Evolutionary conservation across 202 grass and related monocot species (phyloP).

Genomic region (Hordeum pubiflorum): DNA sequence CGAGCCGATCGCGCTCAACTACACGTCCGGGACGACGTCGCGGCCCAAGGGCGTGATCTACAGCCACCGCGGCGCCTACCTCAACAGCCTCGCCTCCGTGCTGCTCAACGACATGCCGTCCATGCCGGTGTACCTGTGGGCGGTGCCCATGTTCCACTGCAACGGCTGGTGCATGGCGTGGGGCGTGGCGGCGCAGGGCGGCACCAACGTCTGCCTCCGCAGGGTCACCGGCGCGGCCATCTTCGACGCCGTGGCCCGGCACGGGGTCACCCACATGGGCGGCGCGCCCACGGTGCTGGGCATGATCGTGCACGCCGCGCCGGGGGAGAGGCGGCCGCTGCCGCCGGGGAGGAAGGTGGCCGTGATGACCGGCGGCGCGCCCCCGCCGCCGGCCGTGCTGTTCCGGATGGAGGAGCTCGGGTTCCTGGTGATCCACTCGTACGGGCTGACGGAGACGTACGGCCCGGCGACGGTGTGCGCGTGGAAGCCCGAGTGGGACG

Average conservation of each 20-base stretch:
- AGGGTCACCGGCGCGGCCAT: conserved; percentile 38
- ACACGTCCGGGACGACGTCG: conserved; percentile 83
- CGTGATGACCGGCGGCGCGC: conserved; percentile 60
- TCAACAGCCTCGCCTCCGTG: conserved; percentile 48
- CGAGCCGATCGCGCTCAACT: conserved; percentile 70
- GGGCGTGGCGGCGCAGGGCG: conserved; percentile 70
- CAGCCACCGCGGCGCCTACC: conserved; percentile 64
- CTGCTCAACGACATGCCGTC: conserved; percentile 49
- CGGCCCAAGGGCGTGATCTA: conserved; percentile 79
- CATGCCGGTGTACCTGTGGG: conserved; percentile 67
- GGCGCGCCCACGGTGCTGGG: conserved; percentile 57
- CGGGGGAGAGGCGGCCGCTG: conserved; percentile 27
- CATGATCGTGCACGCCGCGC: conserved; percentile 57
- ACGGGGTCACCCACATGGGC: conserved; percentile 62
- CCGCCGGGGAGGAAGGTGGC: conserved; percentile 16
- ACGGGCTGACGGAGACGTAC: conserved; percentile 82
- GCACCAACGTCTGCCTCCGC: conserved; percentile 53
- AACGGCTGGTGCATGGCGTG: conserved; percentile 80
- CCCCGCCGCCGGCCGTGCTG: conserved; percentile 50
- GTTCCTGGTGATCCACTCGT: conserved; percentile 55
- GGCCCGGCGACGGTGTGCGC: conserved; percentile 49
- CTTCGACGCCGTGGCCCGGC: conserved; percentile 28
- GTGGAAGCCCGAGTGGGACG: conserved; percentile 80
- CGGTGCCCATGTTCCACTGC: conserved; percentile 91
- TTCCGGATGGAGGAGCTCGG: conserved; percentile 61